Base-by-base conservation (phyloP, 163 green algal genomes). In the Smithsoniella earleae region DNA sequence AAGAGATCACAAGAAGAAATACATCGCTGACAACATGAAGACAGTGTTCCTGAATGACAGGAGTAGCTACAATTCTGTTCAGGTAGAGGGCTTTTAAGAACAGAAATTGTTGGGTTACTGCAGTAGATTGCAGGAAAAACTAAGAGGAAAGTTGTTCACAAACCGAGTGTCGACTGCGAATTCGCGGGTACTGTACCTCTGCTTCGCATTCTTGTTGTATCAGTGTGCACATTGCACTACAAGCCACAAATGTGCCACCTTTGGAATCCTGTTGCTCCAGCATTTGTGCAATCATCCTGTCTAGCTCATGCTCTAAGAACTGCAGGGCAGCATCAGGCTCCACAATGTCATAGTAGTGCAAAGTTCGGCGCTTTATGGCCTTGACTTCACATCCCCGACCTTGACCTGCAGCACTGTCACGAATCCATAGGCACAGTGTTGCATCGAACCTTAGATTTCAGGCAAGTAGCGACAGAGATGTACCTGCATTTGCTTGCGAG, bases 281-380 rank as follows among this genome's bases (percentile, higher is more conserved):
- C n/a, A 27, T 8, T 4, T 63, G 46, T 6, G 31, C n/a, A 25
- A 66, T 46, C 25, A 81, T 58, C 5, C 49, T 66, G 22, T 72
- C 80, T 76, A 92, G 82, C 77, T 94, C 87, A 8, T 75, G 77
- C 74, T 95, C 89, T 49, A 95, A 79, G 58, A 86, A 76, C 3
- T 81, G 81, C 74, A 95, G 84, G 1, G 88, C 88, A 66, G 76
- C 73, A 36, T 73, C 78, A 40, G 78, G 78, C 33, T 81, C 74
- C 40, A 73, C 73, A 13, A 81, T 49, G 66, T 83, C 54, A 30
- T 78, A 80, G 52, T 79, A 82, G 38, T 82, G 77, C 65, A 66
- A 49, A 40, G 43, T 73, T 38, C 33, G 66, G 62, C 4, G 28
- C 2, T 10, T 75, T 1, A 45, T 30, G 1, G 10, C 16, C 4